Conservation (phyloP, 495 filamentous ascomycete genomes). For the Penicillium malachiteum region DNA sequence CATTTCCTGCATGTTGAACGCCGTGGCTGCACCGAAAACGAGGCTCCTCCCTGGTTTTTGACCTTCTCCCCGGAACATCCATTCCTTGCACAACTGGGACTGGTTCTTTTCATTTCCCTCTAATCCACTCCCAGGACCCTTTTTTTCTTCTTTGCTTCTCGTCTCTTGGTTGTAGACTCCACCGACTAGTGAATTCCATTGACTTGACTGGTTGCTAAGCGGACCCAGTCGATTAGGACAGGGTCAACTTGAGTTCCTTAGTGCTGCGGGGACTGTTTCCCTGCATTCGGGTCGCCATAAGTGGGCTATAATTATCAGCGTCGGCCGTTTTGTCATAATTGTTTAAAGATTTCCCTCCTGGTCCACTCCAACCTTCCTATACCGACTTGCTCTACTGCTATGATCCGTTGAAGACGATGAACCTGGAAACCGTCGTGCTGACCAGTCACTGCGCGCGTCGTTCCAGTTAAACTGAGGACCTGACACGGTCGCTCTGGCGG, state of each 20-base stretch:
- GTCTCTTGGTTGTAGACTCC: slow-evolving; percentile 6
- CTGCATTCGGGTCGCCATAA: neutral
- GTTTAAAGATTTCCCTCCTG: slow-evolving; percentile 7
- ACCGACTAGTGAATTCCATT: neutral
- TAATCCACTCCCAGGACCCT: slow-evolving; percentile 11
- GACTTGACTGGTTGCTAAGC: slow-evolving; percentile 2
- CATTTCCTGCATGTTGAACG: too few species aligned
- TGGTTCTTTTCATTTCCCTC: neutral
- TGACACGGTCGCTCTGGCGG: slow-evolving; percentile 23
- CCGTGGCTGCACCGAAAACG: neutral
- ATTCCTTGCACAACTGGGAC: neutral
- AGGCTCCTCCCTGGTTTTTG: neutral
- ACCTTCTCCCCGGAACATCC: too few species aligned
- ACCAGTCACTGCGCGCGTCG: neutral
- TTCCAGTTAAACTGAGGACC: slow-evolving; percentile 10
- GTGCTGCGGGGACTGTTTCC: slow-evolving; percentile 27
- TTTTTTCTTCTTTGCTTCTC: slow-evolving; percentile 13
- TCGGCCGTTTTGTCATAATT: neutral
- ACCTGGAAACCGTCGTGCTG: neutral
- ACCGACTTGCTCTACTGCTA: slow-evolving; percentile 3
- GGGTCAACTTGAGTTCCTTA: slow-evolving; percentile 5
- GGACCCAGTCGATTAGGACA: slow-evolving; percentile 2
- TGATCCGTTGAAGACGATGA: neutral
- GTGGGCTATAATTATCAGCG: neutral
- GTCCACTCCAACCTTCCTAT: slow-evolving; percentile 16